These are phyloP conservation scores for Bjerkandera adusta DNA, from an alignment of 1,284 basidiomycete genomes.

Conservation along the genomic window DNA sequence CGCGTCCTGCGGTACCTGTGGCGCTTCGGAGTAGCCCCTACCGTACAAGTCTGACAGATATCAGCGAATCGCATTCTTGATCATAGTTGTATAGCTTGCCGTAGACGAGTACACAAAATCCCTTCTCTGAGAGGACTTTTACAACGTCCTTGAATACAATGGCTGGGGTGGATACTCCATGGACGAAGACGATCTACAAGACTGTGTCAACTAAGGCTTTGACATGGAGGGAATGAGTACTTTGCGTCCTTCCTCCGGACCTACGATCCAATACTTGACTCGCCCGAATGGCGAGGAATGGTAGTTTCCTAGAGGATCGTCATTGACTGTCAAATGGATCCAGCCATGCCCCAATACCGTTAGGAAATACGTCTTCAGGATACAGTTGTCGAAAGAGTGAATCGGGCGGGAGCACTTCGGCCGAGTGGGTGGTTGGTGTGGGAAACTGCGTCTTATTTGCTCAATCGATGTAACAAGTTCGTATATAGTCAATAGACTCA, in stretches of 20 bases:
- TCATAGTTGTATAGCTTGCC: conserved; percentile 38
- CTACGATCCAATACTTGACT: conserved; percentile 73
- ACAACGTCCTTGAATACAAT: conserved; percentile 71
- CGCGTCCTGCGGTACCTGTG: conserved; percentile 52
- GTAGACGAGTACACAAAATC: conserved; percentile 71
- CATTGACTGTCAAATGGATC: not conserved
- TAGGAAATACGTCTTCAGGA: conserved; percentile 27
- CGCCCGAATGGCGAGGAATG: conserved; percentile 27
- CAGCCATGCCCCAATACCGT: too few relatives aligned
- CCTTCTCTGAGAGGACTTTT: conserved; percentile 52
- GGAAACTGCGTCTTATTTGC: too few relatives aligned
- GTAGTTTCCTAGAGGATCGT: conserved; percentile 23
- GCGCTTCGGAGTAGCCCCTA: conserved; percentile 77
- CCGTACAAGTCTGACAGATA: conserved; percentile 64
- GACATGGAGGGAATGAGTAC: too few relatives aligned
- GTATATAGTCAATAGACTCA: too few relatives aligned
- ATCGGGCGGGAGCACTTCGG: conserved; percentile 24
- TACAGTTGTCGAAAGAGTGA: conserved; percentile 26
- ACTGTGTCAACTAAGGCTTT: not conserved
- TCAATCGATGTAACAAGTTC: too few relatives aligned
- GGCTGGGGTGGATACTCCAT: conserved; percentile 70
- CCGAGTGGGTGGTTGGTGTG: conserved; percentile 21
- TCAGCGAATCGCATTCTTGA: not conserved
- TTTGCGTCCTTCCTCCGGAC: conserved; percentile 64
- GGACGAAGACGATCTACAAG: conserved; percentile 67